A percentile compares a stretch with the other conserved stretches of the same genome.
Conservation (phyloP, 2,329 filamentous ascomycete species). For the Fusarium chaquense region DNA sequence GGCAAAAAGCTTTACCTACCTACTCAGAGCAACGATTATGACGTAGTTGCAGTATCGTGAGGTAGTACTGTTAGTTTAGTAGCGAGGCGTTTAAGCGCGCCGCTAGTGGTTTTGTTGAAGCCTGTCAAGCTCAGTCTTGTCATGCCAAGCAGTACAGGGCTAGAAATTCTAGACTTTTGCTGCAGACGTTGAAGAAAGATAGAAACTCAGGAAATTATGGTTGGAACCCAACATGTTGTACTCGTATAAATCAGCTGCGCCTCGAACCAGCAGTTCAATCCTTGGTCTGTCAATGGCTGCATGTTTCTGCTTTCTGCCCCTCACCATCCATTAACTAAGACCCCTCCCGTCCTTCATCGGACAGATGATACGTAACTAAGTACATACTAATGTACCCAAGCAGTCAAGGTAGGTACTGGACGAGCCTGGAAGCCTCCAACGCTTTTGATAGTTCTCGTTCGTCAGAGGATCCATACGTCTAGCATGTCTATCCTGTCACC, state of each 20-base stretch:
- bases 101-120: conserved; percentile 22
- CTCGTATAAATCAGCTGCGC: not conserved
- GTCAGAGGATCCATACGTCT: conserved; percentile 1
- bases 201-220: not conserved
- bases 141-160: not conserved
- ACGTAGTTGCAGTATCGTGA: conserved; percentile 12
- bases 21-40: conserved; percentile 1
- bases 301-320: conserved; percentile 12
- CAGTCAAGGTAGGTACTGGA: not conserved
- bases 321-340: conserved; percentile 4
- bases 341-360: conserved; percentile 12
- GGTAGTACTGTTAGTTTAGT: not conserved
- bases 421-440: conserved; percentile 16
- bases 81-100: conserved; percentile 2
- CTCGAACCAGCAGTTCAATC: not conserved
- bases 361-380: not conserved
- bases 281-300: conserved; percentile 6
- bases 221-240: not conserved
- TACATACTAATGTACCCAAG: too few species aligned
- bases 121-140: not conserved
- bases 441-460: not conserved
- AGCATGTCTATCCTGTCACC: conserved; percentile 4
- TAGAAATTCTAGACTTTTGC: not conserved
- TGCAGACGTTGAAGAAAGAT: not conserved
- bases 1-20: not conserved